phyloP scores from a whole-genome alignment of 768 basidiomycete species.

The Coprinopsis marcescibilis region DNA sequence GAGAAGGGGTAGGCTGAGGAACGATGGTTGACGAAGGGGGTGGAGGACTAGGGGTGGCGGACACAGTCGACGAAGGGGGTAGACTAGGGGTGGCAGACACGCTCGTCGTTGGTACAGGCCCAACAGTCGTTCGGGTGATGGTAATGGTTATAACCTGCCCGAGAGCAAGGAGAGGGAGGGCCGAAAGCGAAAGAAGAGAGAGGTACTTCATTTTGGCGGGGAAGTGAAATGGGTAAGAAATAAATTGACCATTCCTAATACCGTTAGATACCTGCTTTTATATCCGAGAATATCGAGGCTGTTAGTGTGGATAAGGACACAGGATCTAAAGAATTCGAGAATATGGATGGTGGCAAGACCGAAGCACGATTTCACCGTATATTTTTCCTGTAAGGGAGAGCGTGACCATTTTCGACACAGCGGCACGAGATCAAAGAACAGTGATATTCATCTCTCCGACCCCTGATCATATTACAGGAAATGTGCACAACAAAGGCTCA shows the following conservation, averaged over 20 bases:
- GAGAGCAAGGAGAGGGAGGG: neutral
- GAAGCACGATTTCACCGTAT: neutral
- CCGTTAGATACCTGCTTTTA: neutral
- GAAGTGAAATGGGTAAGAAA: neutral
- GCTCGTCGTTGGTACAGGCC: neutral
- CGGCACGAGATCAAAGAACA: too few species aligned
- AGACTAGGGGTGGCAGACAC: neutral
- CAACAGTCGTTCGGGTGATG: neutral
- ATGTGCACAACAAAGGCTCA: too few species aligned
- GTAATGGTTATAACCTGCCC: neutral
- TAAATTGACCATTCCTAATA: neutral
- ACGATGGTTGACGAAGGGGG: slow-evolving; percentile 15
- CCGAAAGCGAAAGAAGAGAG: neutral
- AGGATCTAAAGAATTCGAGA: too few species aligned
- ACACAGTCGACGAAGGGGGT: neutral
- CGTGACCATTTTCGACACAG: too few species aligned
- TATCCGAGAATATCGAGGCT: neutral
- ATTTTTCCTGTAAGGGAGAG: too few species aligned
- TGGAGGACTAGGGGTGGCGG: neutral
- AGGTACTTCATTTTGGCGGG: neutral
- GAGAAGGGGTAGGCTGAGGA: slow-evolving; percentile 18
- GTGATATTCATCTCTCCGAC: too few species aligned
- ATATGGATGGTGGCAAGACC: too few species aligned
- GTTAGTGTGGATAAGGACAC: neutral
- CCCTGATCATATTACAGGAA: too few species aligned